phyloP scores from a whole-genome alignment of 306 rosid genomes.

The Medicago ruthenica region DNA sequence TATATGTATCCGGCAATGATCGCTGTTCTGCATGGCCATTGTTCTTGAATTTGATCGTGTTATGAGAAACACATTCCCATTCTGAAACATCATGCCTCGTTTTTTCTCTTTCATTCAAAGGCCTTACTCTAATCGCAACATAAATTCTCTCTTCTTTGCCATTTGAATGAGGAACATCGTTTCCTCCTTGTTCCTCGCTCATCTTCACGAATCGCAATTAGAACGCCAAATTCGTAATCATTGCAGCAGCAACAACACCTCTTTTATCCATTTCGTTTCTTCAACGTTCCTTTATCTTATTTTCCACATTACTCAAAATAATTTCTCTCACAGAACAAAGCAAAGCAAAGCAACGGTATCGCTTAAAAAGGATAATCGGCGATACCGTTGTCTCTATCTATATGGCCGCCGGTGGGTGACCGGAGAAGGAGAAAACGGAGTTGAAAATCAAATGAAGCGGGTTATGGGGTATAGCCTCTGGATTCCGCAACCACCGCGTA shows the following conservation, averaged over 20 bases:
- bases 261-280: slow-evolving; percentile 13
- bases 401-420: slow-evolving; percentile 36
- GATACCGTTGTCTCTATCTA: slow-evolving; percentile 44
- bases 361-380: background rate
- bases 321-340: background rate
- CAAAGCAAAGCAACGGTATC: slow-evolving; percentile 21
- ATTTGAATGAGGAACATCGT: slow-evolving; percentile 29
- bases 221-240: background rate
- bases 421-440: slow-evolving; percentile 48
- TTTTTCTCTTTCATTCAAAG: slow-evolving; percentile 70
- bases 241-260: slow-evolving; percentile 11
- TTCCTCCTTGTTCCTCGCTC: slow-evolving; percentile 43
- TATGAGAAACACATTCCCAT: slow-evolving; percentile 61
- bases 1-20: slow-evolving; percentile 49
- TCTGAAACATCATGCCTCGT: slow-evolving; percentile 56
- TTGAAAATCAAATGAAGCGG: background rate
- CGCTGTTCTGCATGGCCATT: slow-evolving; percentile 52
- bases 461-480: slow-evolving; percentile 23
- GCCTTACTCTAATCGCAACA: slow-evolving; percentile 81
- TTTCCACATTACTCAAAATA: slow-evolving; percentile 33
- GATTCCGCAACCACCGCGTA: slow-evolving; percentile 45
- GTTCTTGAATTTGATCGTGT: slow-evolving; percentile 56
- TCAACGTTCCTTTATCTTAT: slow-evolving; percentile 17
- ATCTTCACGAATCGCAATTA: slow-evolving; percentile 1
- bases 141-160: slow-evolving; percentile 65